Base-by-base conservation (phyloP, 164 flowering plant species). In the Vitis vinifera region DNA sequence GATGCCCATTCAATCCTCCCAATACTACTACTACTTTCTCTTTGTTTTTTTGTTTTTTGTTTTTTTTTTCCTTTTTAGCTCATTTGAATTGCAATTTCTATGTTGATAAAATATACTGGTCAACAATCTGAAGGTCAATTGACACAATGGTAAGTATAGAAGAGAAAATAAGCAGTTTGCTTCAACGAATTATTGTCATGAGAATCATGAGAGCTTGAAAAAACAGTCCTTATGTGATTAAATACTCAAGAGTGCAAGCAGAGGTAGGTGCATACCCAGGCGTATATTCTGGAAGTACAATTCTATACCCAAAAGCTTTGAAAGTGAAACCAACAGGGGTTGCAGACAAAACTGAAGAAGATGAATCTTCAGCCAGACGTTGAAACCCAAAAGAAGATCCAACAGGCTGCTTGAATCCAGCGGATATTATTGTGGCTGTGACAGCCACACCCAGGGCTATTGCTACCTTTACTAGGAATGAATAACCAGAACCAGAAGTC, bases 251-350 rank as follows among this genome's bases (percentile, higher is more conserved):
- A 31, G 44, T 3, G 14, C 1, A 14, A 55, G 59, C 49, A 67
- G 27, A 53, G 47, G 8, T 49, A 63, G 60, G 31, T 27, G 69
- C 82, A 72, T 83, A 92, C 98, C 98, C 98, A 49, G 93, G 98
- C 27, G 98, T 83, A 80, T 84, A 85, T 80, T 85, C 87, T 16
- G 98, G 96, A 75, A 92, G 82, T 37, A 87, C 31, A 73, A 89
- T 27, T 74, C 69, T 81, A 72, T 82, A 79, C 51, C 93, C 89
- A 68, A 89, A 91, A 68, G 81, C 80, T 63, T 82, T 83, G 71
- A 92, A 82, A 69, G 76, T 75, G 78, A 89, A 92, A 63, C 92
- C 91, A 68, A 37, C 76, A 79, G 85, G 57, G 8, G 86, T 37
- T 63, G 75, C 68, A 65, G 76, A 72, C 37, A 78, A 55, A 59